Base-by-base conservation (phyloP, 2,329 filamentous ascomycete genomes). In the Setomelanomma holmii region DNA sequence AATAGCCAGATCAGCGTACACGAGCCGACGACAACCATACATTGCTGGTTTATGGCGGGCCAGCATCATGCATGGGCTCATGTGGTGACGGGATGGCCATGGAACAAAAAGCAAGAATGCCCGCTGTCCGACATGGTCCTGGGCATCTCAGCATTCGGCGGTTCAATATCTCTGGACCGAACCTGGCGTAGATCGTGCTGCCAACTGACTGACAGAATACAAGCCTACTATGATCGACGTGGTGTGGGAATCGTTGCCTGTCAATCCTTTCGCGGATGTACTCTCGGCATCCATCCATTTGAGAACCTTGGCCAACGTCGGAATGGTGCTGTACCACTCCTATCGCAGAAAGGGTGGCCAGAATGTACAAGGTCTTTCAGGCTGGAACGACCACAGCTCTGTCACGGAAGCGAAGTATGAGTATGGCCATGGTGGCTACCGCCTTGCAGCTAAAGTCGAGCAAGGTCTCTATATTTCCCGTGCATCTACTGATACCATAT, bases 261-360 rank as follows among this genome's bases (percentile, higher is more conserved):
- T 36, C 16, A 36, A 17, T n/a, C 16, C 34, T 17, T 36, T 36
- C 34, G 16, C 34, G 8, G 34, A 36, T n/a, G 34, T 36, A 16
- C 34, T 36, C n/a, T 36, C 34, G 12, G 34, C 34, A 7, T 16
- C 34, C 7, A 36, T 36, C 7, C 7, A 4, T n/a, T n/a, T 36
- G 11, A 4, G 6, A 36, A 36, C 34, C 6, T 17, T 36, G 16
- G 8, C 16, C 11, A 11, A 4, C 11, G 2, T 16, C 52, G 64
- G 57, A 42, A 58, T 49, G 35, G 45, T 52, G 38, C 53, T 60
- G 30, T 55, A 60, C 10, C 27, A 66, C 24, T 19, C 40, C 3
- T n/a, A 33, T 14, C 16, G 40, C 14, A 16, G 40, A 7, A 43
- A 43, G 8, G 23, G 40, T 17, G 40, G 40, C 24, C 23, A 43